These are phyloP conservation scores for Lepiota subincarnata DNA, from an alignment of 768 basidiomycete genomes.

Conservation along the genomic window DNA sequence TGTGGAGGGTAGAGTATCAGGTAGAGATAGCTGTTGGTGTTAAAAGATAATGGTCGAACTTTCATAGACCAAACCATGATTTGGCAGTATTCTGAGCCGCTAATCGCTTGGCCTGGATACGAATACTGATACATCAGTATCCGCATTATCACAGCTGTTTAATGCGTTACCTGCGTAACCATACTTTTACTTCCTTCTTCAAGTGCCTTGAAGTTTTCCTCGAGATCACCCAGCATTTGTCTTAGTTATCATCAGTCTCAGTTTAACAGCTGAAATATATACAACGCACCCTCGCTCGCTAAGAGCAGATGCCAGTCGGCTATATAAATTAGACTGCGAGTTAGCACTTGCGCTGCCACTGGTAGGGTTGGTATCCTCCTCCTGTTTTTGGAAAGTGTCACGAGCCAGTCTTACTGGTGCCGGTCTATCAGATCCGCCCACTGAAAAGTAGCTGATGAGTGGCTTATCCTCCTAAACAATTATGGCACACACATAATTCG, in stretches of 20 bases:
- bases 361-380: conserved; percentile 10
- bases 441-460: conserved; percentile 28
- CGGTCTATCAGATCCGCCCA: conserved; percentile 65
- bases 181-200: conserved; percentile 64
- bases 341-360: conserved; percentile 19
- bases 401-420: conserved; percentile 29
- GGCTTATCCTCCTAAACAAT: neutral
- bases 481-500: conserved; percentile 41
- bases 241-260: conserved; percentile 24
- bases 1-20: conserved; percentile 19
- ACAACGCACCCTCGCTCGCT: conserved; percentile 56
- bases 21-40: too few relatives aligned
- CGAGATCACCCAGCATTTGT: conserved; percentile 58
- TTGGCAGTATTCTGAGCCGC: conserved; percentile 62
- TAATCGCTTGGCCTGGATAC: conserved; percentile 52
- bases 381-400: conserved; percentile 5
- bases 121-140: neutral
- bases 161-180: conserved; percentile 49
- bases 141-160: neutral
- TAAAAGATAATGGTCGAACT: neutral
- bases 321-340: conserved; percentile 38
- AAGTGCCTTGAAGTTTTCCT: conserved; percentile 60
- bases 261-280: neutral
- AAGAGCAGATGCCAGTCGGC: conserved; percentile 47
- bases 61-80: conserved; percentile 59